phyloP scores from a whole-genome alignment of 495 filamentous ascomycete species.

The Penicillium bovifimosum region DNA sequence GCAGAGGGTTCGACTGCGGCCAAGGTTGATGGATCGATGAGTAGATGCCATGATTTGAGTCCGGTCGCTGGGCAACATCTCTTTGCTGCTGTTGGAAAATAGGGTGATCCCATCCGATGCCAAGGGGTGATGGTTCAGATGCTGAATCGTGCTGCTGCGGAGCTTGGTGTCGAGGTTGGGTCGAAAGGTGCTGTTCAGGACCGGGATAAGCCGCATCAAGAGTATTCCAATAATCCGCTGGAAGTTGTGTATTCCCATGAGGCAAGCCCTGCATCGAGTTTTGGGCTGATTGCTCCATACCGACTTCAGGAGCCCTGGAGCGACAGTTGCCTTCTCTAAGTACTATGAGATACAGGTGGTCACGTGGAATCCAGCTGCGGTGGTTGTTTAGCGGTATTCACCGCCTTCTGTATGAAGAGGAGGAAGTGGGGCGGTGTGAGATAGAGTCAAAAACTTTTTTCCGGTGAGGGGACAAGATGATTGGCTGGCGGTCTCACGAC shows the following conservation, averaged over 20 bases:
- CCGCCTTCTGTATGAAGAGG: not conserved
- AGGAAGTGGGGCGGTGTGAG: not conserved
- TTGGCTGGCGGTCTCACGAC: not conserved
- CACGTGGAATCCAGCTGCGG: conserved; percentile 1
- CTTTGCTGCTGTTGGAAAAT: conserved; percentile 19
- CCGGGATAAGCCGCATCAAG: conserved; percentile 36
- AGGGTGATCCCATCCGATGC: conserved; percentile 11
- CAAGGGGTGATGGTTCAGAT: conserved; percentile 6
- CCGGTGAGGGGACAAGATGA: not conserved
- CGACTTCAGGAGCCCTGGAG: conserved; percentile 4
- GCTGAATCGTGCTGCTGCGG: conserved; percentile 10
- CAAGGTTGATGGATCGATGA: conserved; percentile 33
- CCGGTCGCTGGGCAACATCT: conserved; percentile 21
- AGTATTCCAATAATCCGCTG: conserved; percentile 36
- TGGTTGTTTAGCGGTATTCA: not conserved
- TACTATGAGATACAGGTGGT: conserved; percentile 13
- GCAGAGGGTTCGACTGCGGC: conserved; percentile 30
- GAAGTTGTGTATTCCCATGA: conserved; percentile 22
- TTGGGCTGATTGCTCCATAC: conserved; percentile 39
- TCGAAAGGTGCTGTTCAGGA: conserved; percentile 20
- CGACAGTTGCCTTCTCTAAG: conserved; percentile 2
- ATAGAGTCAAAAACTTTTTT: not conserved
- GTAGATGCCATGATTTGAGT: conserved; percentile 32
- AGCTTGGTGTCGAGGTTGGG: conserved; percentile 15
- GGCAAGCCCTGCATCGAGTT: conserved; percentile 31